Conservation (phyloP, 345 rosid species). For the Luvunga scandens region DNA sequence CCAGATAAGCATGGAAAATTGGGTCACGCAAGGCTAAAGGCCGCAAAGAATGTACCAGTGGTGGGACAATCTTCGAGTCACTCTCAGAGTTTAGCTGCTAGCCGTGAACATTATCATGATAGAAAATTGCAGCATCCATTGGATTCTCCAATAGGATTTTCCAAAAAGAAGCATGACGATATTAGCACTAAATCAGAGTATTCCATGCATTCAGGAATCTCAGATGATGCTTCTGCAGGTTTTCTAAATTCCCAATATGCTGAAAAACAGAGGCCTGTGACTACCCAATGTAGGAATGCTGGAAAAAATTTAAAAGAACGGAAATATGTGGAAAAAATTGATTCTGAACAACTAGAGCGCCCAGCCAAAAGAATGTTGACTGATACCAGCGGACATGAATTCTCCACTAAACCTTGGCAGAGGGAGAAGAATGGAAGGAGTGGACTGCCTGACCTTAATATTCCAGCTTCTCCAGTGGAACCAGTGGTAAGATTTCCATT, state of each 20-base stretch:
- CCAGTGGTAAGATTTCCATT: constrained; percentile 20
- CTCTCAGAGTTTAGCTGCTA: constrained; percentile 16
- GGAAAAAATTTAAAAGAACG: constrained; percentile 17
- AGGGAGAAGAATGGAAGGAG: constrained; percentile 26
- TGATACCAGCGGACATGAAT: constrained; percentile 7
- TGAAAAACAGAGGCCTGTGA: constrained; percentile 17
- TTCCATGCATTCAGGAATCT: constrained; percentile 16
- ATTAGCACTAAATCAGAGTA: constrained; percentile 13
- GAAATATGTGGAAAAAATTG: constrained; percentile 14
- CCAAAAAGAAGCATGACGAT: constrained; percentile 20
- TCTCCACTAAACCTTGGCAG: constrained; percentile 12
- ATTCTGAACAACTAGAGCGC: constrained; percentile 14
- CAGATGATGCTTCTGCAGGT: constrained; percentile 23
- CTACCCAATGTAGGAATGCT: constrained; percentile 15
- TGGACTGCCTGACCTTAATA: constrained; percentile 42
- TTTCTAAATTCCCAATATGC: constrained; percentile 11
- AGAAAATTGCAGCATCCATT: constrained; percentile 19
- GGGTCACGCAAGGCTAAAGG: constrained; percentile 24
- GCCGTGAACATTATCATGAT: constrained; percentile 13
- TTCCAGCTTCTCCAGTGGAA: constrained; percentile 27
- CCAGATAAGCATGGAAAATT: constrained; percentile 25
- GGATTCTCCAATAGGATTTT: constrained; percentile 21
- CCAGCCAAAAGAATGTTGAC: constrained; percentile 11
- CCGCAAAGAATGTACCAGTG: constrained; percentile 7
- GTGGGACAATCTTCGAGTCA: constrained; percentile 19